A percentile compares a stretch with the other conserved stretches of the same genome.
phyloP scores from a whole-genome alignment of 257 asterid species.

The Echites panduratus region DNA sequence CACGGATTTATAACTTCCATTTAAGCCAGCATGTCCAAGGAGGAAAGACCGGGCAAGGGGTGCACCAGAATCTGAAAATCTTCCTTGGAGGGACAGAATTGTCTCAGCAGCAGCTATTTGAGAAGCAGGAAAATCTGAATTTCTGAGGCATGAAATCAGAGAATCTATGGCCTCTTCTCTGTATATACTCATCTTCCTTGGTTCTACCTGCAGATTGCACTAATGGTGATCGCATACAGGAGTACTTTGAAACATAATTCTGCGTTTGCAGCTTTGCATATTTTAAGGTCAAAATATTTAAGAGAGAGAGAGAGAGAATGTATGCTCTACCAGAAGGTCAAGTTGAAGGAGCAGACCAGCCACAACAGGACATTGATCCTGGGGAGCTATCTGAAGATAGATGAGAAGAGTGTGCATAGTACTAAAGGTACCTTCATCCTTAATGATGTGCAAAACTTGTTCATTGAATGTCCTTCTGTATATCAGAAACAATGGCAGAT shows the following conservation, averaged over 20 bases:
- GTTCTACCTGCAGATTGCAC: constrained; percentile 76
- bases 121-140: constrained; percentile 47
- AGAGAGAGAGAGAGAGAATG: constrained; percentile 6
- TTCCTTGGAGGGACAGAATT: constrained; percentile 61
- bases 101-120: constrained; percentile 75
- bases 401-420: constrained; percentile 71
- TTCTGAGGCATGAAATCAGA: constrained; percentile 63
- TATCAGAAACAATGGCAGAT: constrained; percentile 11
- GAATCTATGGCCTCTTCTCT: constrained; percentile 78
- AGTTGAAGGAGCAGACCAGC: constrained; percentile 85
- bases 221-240: not conserved
- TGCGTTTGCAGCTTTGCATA: not conserved
- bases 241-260: not conserved
- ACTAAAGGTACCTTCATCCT: constrained; percentile 68
- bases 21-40: constrained; percentile 63
- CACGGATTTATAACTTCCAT: constrained; percentile 27
- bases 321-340: constrained; percentile 57
- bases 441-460: constrained; percentile 53
- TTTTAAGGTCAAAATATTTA: not conserved
- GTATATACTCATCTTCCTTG: constrained; percentile 87
- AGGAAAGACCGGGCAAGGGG: constrained; percentile 63
- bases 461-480: constrained; percentile 61
- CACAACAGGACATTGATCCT: constrained; percentile 54
- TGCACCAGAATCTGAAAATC: constrained; percentile 71
- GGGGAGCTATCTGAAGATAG: constrained; percentile 54